Evolutionary conservation across 1,139 yeast genomes (phyloP), one percentile per base, ranked within the genome.

Genomic region (Debaryomyces nepalensis): DNA sequence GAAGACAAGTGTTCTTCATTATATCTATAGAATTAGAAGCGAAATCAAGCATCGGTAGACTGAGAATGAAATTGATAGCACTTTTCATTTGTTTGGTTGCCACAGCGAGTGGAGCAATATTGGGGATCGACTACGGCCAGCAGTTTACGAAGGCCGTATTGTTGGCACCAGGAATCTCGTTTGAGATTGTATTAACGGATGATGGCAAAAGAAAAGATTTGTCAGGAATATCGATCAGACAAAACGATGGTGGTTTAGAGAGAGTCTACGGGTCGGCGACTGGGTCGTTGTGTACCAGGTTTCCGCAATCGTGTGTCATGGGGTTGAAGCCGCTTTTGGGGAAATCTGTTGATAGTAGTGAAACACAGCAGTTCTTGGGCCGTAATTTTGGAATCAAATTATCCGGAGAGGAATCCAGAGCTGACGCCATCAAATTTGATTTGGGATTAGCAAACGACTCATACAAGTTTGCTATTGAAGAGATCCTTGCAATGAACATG

Each of bases 131-230:
- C 62, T 84, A 79, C 58, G 99, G 99, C 41, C 86, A 87, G 46
- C 95, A 90, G 58, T 87, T 75, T 70, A 81, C 93, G 26, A 93
- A 95, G 61, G 89, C 96, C 2, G 88, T 86, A 39, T 71, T 93
- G 41, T 85, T 95, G 37, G 97, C 97, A 0, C 98, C 98, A 0
- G 89, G 91, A 7, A 81, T 90, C 22, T 86, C 91, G 14, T 84
- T 90, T 59, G 99, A 93, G 57, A 77, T 93, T 37, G 85, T 93
- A 9, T 69, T 93, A 46, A 88, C 97, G 4, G 85, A 88, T 31
- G 98, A 93, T 57, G 87, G 97, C 5, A 89, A 90, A 63, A 76
- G 99, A 46, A 93, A 93, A 61, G 98, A 93, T 55, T 71, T 82
- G 9, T 77, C 91, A 2, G 97, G 95, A 0, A 55, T 93, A 21